Percentiles rank a stretch among this genome's conserved stretches.
These are phyloP conservation scores for Orobanche coerulescens DNA, from an alignment of 257 asterid genomes.

Conservation along the genomic window DNA sequence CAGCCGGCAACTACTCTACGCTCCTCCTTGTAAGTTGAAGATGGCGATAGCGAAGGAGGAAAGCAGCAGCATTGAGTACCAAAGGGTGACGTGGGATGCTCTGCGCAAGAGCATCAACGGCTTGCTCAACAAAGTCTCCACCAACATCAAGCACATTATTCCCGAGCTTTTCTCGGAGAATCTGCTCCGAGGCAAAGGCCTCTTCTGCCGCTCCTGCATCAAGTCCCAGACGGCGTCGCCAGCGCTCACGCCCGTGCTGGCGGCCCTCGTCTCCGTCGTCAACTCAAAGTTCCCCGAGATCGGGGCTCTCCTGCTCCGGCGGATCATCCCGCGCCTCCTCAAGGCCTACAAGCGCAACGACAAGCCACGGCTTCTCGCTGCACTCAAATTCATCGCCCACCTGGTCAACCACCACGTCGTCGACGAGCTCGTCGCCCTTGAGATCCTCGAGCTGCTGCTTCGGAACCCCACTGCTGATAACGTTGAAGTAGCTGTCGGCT, in stretches of 20 bases:
- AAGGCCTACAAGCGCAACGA: slow-evolving; percentile 79
- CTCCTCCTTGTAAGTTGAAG: too few species aligned
- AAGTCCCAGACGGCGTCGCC: slow-evolving; percentile 99
- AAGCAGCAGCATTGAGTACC: slow-evolving; percentile 73
- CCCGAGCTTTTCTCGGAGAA: slow-evolving; percentile 91
- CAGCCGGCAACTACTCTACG: too few species aligned
- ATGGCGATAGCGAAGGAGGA: too few species aligned
- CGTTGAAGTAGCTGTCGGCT: slow-evolving; percentile 93
- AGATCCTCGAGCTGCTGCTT: slow-evolving; percentile 62
- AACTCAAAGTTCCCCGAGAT: slow-evolving; percentile 88
- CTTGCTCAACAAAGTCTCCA: slow-evolving; percentile 79
- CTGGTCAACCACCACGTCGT: slow-evolving; percentile 88
- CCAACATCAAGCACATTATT: slow-evolving; percentile 66
- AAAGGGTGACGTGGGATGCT: slow-evolving; percentile 94
- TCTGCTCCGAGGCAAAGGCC: slow-evolving; percentile 77
- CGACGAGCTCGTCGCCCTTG: slow-evolving; percentile 92
- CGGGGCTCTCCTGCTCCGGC: slow-evolving; percentile 67
- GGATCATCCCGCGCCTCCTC: slow-evolving; percentile 68
- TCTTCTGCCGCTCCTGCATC: slow-evolving; percentile 89
- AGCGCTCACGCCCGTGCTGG: slow-evolving; percentile 77
- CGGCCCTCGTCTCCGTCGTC: slow-evolving; percentile 79
- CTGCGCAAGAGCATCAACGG: slow-evolving; percentile 89
- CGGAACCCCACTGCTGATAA: slow-evolving; percentile 87
- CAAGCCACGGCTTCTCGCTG: slow-evolving; percentile 88
- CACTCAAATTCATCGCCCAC: slow-evolving; percentile 85